These are phyloP conservation scores for Blastobotrys mokoenaii DNA, from an alignment of 805 yeast species.

Conservation along the genomic window DNA sequence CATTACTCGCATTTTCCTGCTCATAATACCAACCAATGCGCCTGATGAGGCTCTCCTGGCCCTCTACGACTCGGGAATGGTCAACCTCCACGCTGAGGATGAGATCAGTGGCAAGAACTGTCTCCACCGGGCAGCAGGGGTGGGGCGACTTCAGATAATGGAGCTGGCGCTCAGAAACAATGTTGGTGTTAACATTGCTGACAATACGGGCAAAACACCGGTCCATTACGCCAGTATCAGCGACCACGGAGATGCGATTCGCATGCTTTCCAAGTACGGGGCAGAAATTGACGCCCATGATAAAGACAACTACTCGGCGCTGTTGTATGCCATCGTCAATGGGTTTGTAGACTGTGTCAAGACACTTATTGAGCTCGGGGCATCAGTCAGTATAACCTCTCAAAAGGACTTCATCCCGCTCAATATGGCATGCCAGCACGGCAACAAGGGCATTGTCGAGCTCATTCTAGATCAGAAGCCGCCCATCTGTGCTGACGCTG, in stretches of 20 bases:
- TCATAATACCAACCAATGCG: conserved; percentile 58
- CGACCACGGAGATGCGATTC: conserved; percentile 38
- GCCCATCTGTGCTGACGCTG: conserved; percentile 58
- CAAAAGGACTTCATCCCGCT: conserved; percentile 46
- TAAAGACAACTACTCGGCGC: conserved; percentile 56
- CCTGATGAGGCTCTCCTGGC: conserved; percentile 51
- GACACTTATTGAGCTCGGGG: conserved; percentile 42
- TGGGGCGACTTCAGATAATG: conserved; percentile 25
- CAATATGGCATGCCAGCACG: conserved; percentile 82
- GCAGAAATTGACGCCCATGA: conserved; percentile 31
- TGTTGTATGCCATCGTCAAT: conserved; percentile 68
- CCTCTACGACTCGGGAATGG: conserved; percentile 39
- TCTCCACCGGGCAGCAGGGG: conserved; percentile 53
- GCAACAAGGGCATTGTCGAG: conserved; percentile 63
- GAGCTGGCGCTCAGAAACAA: conserved; percentile 24
- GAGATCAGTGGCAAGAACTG: conserved; percentile 68
- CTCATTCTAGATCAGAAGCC: conserved; percentile 42
- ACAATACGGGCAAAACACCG: conserved; percentile 60
- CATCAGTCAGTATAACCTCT: conserved; percentile 30
- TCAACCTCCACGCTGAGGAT: conserved; percentile 58
- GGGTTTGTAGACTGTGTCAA: conserved; percentile 49
- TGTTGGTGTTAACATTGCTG: conserved; percentile 25
- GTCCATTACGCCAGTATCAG: conserved; percentile 73
- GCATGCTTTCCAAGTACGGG: conserved; percentile 33
- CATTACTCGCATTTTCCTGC: conserved; percentile 63